phyloP scores from a whole-genome alignment of 345 rosid species.

The Eucalyptus caleyi region DNA sequence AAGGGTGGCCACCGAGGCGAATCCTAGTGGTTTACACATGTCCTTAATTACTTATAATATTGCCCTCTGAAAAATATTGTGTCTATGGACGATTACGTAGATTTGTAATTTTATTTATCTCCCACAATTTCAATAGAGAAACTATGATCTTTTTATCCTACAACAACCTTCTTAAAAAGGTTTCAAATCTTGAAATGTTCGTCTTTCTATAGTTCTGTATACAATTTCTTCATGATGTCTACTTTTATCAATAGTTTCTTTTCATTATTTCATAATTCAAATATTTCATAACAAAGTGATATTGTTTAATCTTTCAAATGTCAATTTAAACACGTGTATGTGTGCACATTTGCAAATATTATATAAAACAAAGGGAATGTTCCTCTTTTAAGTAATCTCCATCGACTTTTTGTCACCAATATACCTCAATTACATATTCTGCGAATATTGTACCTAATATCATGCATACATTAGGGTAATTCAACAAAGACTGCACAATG shows the following conservation, averaged over 20 bases:
- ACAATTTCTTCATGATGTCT: not conserved
- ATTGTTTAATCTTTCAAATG: not conserved
- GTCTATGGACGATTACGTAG: not conserved
- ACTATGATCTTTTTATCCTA: not conserved
- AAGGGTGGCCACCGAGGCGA: too few relatives aligned
- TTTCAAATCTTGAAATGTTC: not conserved
- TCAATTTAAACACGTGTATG: not conserved
- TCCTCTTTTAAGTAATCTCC: not conserved
- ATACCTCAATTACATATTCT: not conserved
- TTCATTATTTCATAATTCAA: not conserved
- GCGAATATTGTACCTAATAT: not conserved
- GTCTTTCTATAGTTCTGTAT: not conserved
- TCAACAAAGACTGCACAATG: not conserved
- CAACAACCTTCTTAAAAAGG: not conserved
- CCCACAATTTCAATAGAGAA: not conserved
- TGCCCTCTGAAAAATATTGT: not conserved
- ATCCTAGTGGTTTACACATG: not conserved
- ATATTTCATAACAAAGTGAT: not conserved
- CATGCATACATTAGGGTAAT: not conserved
- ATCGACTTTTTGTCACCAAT: not conserved
- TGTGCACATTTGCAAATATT: not conserved
- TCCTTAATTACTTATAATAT: not conserved
- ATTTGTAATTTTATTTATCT: not conserved
- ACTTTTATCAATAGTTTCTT: not conserved
- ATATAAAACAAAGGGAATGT: not conserved